phyloP scores from a whole-genome alignment of 2,329 filamentous ascomycete species.

The Passalora sequoiae region DNA sequence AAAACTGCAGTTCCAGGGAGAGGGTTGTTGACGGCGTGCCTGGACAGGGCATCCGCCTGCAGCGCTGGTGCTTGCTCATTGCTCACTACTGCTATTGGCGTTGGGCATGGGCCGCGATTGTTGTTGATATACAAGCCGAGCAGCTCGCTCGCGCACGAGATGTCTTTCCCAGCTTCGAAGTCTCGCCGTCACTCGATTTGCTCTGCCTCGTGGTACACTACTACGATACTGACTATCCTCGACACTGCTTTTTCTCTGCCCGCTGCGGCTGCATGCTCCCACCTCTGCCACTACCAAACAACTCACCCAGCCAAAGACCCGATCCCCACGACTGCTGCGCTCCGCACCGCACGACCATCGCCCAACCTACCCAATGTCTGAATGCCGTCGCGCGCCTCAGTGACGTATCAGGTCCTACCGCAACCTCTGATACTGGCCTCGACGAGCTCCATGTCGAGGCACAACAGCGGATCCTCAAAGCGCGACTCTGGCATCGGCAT shows the following conservation, averaged over 20 bases:
- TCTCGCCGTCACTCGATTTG: too few relatives aligned
- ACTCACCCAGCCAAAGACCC: too few relatives aligned
- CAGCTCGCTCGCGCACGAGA: constrained; percentile 5
- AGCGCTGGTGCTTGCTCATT: constrained; percentile 1
- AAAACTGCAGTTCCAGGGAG: constrained; percentile 2
- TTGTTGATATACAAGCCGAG: too few relatives aligned
- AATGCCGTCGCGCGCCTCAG: constrained; percentile 18
- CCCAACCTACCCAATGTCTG: constrained; percentile 7
- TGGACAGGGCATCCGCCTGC: background rate
- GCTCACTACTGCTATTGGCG: too few relatives aligned
- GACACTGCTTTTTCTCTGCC: background rate
- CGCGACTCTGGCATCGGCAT: constrained; percentile 22
- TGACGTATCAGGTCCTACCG: constrained; percentile 21
- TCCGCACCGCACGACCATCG: background rate
- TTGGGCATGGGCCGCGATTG: too few relatives aligned
- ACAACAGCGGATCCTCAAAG: constrained; percentile 19
- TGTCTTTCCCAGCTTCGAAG: too few relatives aligned
- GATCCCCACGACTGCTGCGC: too few relatives aligned
- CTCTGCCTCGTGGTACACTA: too few relatives aligned
- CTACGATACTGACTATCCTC: too few relatives aligned
- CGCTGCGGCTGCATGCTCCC: background rate
- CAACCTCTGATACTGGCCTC: constrained; percentile 22
- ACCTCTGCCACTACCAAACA: background rate
- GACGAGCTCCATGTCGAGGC: constrained; percentile 15
- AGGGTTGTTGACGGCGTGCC: too few relatives aligned